phyloP scores from a whole-genome alignment of 2,329 filamentous ascomycete genomes.

The Calonectria pseudoturangicola region DNA sequence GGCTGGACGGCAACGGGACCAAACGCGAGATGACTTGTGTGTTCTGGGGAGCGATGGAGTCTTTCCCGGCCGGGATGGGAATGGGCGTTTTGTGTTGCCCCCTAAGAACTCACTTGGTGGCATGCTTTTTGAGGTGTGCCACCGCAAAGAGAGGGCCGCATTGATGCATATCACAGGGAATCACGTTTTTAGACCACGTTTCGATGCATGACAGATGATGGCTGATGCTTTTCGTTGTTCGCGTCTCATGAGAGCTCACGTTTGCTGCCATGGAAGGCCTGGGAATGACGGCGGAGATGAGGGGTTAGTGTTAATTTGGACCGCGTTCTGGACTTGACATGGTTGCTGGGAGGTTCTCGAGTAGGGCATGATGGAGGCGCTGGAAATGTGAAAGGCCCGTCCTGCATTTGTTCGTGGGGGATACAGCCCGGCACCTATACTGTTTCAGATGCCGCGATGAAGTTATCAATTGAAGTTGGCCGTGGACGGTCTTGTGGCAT shows the following conservation, averaged over 20 bases:
- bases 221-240: constrained; percentile 65
- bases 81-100: constrained; percentile 55
- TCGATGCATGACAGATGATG: constrained; percentile 71
- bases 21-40: constrained; percentile 55
- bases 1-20: constrained; percentile 46
- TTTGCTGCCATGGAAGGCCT: constrained; percentile 52
- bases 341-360: constrained; percentile 47
- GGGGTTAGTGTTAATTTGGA: constrained; percentile 49
- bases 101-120: constrained; percentile 53
- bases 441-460: constrained; percentile 52
- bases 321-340: constrained; percentile 51
- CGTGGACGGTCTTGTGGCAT: constrained; percentile 53
- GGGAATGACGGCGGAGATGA: constrained; percentile 51
- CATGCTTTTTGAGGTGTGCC: constrained; percentile 53
- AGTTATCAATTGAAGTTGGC: constrained; percentile 56
- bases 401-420: constrained; percentile 47
- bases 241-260: constrained; percentile 55
- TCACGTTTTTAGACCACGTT: constrained; percentile 68
- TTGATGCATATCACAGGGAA: constrained; percentile 62
- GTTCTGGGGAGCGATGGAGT: constrained; percentile 57
- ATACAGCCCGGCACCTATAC: constrained; percentile 48
- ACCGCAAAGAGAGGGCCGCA: constrained; percentile 55
- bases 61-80: constrained; percentile 55
- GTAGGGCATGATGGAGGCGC: constrained; percentile 47
- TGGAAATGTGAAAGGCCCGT: constrained; percentile 51